Conservation (phyloP, 2,329 filamentous ascomycete genomes). For the Curvularia lunata region DNA sequence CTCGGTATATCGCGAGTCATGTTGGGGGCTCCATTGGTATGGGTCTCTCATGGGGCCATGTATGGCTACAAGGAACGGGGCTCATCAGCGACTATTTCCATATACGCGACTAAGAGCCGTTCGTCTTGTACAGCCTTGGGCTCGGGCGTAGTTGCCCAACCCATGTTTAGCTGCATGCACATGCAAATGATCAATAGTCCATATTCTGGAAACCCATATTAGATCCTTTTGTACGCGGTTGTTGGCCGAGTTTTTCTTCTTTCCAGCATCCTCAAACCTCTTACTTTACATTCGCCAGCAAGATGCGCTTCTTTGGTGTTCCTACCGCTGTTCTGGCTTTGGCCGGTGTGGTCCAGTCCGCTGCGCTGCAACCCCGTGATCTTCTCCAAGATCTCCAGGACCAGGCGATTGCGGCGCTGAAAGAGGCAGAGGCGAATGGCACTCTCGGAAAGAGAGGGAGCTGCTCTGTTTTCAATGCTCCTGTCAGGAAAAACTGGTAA, state of each 20-base stretch:
- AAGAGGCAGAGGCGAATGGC: constrained; percentile 12
- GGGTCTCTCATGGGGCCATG: neutral
- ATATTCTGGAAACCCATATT: constrained; percentile 1
- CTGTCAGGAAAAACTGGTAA: constrained; percentile 26
- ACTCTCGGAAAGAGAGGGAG: constrained; percentile 6
- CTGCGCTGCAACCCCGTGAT: constrained; percentile 15
- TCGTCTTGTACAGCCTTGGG: neutral
- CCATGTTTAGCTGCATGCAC: constrained; percentile 8
- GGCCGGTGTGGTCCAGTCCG: constrained; percentile 12
- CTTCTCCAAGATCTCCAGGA: constrained; percentile 21
- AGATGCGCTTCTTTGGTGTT: constrained; percentile 11
- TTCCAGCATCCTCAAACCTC: neutral
- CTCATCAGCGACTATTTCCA: neutral
- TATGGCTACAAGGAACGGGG: neutral
- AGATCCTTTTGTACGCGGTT: neutral
- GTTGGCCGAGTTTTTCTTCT: neutral
- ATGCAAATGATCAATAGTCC: neutral
- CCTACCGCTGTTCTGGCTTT: constrained; percentile 18
- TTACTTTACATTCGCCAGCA: neutral
- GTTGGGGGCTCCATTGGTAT: neutral
- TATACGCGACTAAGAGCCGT: neutral
- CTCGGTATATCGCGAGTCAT: constrained; percentile 1
- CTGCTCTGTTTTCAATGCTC: constrained; percentile 19
- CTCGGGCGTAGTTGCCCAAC: constrained; percentile 3
- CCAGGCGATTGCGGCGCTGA: constrained; percentile 20